Base-by-base conservation (phyloP, 257 asterid genomes). In the Plectranthus barbatus region DNA sequence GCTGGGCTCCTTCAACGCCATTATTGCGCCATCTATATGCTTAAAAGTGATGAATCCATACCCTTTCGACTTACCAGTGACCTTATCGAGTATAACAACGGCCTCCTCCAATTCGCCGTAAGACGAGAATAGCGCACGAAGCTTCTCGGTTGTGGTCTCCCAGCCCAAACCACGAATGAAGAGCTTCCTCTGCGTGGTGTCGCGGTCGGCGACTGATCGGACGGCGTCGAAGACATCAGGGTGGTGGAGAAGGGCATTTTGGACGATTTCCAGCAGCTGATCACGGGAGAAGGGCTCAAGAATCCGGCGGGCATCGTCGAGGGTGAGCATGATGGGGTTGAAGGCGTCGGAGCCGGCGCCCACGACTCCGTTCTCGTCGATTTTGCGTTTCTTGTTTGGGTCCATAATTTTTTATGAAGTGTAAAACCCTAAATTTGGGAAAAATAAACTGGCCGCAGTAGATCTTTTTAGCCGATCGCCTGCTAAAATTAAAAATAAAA, bases 81-180 rank as follows among this genome's bases (percentile, higher is more conserved):
- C 79, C 72, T 86, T 86, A 52, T 90, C 97, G 20, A 77, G 81
- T 46, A 86, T 90, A 7, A 90, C 97, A 0, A 80, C 86, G 8
- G 95, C 97, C 77, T 89, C 97, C 42, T 81, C 95, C 21, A 89
- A 72, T 57, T 84, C 89, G 0, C 96, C 96, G 46, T 79, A 89
- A 5, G 73, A 42, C 9, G 89, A 80, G 53, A 89, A 89, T 34
- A 83, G 62, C 9, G 80, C 52, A 14, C 86, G 80, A 47, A 90
- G 91, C 45, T 80, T 86, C n/a, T 84, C 95, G 0, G 85, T 80
- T 51, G 89, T 90, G 61, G 97, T 90, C 60, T 90, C 95, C 95
- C 94, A 83, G 13, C 97, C 95, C 49, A 90, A 85, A 18, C 97
- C 97, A 51, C 95, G 95, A 41, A 90, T 72, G 78, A 86, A 86